A percentile compares a stretch with the other conserved stretches of the same genome.
Evolutionary conservation across 1,284 basidiomycete species (phyloP).

Genomic region (Trichosporon inkin): DNA sequence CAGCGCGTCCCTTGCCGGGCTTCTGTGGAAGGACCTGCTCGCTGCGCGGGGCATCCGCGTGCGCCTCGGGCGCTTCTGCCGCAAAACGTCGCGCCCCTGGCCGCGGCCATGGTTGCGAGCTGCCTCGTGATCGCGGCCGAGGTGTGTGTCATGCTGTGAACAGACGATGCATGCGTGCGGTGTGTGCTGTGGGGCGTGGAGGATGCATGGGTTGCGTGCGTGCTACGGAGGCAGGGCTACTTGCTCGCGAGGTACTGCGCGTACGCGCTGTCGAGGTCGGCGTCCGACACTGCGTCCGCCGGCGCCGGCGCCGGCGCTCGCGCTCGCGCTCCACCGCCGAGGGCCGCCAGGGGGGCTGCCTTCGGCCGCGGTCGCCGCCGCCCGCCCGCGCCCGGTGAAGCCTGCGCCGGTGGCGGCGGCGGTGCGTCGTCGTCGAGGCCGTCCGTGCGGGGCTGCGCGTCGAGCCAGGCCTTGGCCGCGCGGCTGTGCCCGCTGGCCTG

Average conservation of each 20-base stretch:
- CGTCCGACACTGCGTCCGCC: background rate
- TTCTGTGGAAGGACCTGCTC: constrained; percentile 80
- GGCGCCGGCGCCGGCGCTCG: background rate
- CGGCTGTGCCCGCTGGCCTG: constrained; percentile 25
- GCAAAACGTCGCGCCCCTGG: constrained; percentile 65
- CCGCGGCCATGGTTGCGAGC: constrained; percentile 61
- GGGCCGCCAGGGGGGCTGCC: too few species aligned
- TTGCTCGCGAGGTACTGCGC: background rate
- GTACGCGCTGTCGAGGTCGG: constrained; percentile 1
- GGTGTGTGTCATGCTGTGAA: constrained; percentile 47
- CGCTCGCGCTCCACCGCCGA: too few species aligned
- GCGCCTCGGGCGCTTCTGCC: constrained; percentile 63
- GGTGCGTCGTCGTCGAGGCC: background rate
- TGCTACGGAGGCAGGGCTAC: too few species aligned
- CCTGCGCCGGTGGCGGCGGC: background rate
- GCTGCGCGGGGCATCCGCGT: constrained; percentile 71
- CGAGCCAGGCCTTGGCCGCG: constrained; percentile 29
- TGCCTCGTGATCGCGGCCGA: constrained; percentile 50
- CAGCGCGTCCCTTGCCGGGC: constrained; percentile 80
- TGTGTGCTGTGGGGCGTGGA: background rate
- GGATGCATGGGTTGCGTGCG: background rate
- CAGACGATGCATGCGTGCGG: background rate
- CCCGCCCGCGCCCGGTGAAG: too few species aligned
- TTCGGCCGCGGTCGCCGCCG: too few species aligned
- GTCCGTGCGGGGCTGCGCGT: constrained; percentile 20